Percentiles rank a stretch among this genome's conserved stretches.
Conservation (phyloP, 2,329 filamentous ascomycete species). For the Sphaerulina populicola region DNA sequence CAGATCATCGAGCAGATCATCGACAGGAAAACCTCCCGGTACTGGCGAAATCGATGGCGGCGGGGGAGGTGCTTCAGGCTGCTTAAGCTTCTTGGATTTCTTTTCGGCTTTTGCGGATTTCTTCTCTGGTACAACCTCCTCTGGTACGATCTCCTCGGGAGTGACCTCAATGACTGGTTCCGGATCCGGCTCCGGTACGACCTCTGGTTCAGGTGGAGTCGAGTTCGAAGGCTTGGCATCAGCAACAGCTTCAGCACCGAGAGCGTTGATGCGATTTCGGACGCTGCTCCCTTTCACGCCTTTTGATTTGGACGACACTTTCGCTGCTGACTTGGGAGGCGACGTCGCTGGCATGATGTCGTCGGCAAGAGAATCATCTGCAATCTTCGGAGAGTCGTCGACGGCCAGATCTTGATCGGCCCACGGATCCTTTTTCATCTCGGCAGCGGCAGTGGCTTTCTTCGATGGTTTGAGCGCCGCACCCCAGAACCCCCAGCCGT, state of each 20-base stretch:
- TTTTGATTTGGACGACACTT: conserved; percentile 36
- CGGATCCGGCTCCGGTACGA: conserved; percentile 13
- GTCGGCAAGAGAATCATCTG: conserved; percentile 39
- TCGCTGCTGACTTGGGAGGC: conserved; percentile 38
- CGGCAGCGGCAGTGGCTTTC: conserved; percentile 31
- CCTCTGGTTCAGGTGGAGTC: conserved; percentile 30
- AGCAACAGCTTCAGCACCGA: conserved; percentile 34
- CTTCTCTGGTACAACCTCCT: conserved; percentile 28
- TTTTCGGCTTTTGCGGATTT: conserved; percentile 22
- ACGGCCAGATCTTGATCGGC: conserved; percentile 38
- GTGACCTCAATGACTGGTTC: conserved; percentile 17
- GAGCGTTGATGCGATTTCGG: conserved; percentile 47
- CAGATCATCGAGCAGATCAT: conserved; percentile 35
- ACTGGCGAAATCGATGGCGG: conserved; percentile 31
- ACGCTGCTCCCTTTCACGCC: conserved; percentile 40
- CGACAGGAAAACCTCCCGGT: conserved; percentile 42
- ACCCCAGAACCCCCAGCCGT: conserved; percentile 40
- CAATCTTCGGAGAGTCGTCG: conserved; percentile 35
- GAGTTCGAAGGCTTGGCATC: conserved; percentile 32
- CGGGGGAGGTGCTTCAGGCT: conserved; percentile 16
- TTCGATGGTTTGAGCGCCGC: conserved; percentile 39
- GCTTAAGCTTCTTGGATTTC: conserved; percentile 20
- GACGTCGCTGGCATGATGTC: conserved; percentile 32
- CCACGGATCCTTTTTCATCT: conserved; percentile 32
- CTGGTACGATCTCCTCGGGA: conserved; percentile 23